Conservation (phyloP, 352 stramenopile genomes). For the Phytophthora quininea region DNA sequence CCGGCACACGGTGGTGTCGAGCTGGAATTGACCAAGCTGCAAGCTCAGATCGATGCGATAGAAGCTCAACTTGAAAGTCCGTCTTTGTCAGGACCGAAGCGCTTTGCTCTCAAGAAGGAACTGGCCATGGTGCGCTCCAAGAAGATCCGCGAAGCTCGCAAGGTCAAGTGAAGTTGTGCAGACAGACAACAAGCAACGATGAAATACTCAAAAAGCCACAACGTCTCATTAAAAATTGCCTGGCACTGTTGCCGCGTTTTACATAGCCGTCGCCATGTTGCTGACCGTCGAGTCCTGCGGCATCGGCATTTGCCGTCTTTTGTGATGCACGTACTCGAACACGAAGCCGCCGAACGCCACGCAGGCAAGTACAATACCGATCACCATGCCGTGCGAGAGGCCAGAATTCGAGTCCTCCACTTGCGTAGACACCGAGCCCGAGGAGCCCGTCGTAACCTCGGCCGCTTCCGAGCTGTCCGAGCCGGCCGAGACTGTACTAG, state of each 20-base stretch:
- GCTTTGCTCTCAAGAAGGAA: constrained; percentile 85
- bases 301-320: constrained; percentile 50
- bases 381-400: constrained; percentile 71
- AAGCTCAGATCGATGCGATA: constrained; percentile 53
- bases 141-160: constrained; percentile 62
- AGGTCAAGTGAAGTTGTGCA: constrained; percentile 20
- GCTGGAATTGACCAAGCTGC: constrained; percentile 34
- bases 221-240: constrained; percentile 39
- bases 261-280: constrained; percentile 32
- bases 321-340: constrained; percentile 78
- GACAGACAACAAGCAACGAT: constrained; percentile 1
- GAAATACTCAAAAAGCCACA: constrained; percentile 22
- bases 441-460: constrained; percentile 11
- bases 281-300: constrained; percentile 24
- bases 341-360: constrained; percentile 70
- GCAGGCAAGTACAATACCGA: constrained; percentile 71
- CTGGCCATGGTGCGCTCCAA: constrained; percentile 70
- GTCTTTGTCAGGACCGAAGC: constrained; percentile 69
- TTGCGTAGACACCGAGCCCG: constrained; percentile 52
- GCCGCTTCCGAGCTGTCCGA: constrained; percentile 18
- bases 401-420: constrained; percentile 50
- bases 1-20: constrained; percentile 18
- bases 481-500: constrained; percentile 16
- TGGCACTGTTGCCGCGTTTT: constrained; percentile 15
- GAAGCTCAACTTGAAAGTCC: constrained; percentile 70